Evolutionary conservation across 768 basidiomycete species (phyloP), one percentile per base, ranked within the genome.

Genomic region (Boletus bicolor): DNA sequence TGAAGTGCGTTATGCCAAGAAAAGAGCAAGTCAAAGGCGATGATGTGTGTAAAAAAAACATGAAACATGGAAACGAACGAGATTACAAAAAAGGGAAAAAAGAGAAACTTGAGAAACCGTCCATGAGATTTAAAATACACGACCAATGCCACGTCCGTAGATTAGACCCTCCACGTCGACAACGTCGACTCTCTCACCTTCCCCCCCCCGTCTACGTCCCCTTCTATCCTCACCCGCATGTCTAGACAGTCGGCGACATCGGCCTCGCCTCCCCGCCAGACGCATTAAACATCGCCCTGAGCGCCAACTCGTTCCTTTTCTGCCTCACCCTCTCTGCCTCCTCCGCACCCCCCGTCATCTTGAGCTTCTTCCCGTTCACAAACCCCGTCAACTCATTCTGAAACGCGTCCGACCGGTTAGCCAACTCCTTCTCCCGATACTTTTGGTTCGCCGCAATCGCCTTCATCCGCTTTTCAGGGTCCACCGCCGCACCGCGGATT

Each of bases 281-380:
- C 32, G 56, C 56, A 35, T 68, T 79, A 68, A 94, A 94, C 91
- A 98, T 96, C 32, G 90, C 89, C 76, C 88, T 93, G 61, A 98
- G 74, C 21, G 91, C 86, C 74, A 84, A 71, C 51, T 94, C 93
- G 67, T 90, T 92, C 71, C 85, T 78, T 68, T 83, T 84, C 77
- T 93, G 89, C 63, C 95, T 77, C 62, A 95, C 80, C 54, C 96
- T 79, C 75, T 99, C 96, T 24, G 77, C 81, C 75, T 96, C 93
- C 71, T 95, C 92, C 24, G 92, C 89, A 14, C 93, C 95, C 28
- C 95, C 96, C 17, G 95, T 99, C 90, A 93, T 88, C 79, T 85
- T 91, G 70, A 99, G 74, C 75, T 89, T 94, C 79, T 89, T 90
- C 57, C 85, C 83, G 5, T 76, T 80, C 50, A 99, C 94, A 72